Evolutionary conservation across 2,329 filamentous ascomycete species (phyloP).

Genomic region (Magnaporthiopsis incrustans): DNA sequence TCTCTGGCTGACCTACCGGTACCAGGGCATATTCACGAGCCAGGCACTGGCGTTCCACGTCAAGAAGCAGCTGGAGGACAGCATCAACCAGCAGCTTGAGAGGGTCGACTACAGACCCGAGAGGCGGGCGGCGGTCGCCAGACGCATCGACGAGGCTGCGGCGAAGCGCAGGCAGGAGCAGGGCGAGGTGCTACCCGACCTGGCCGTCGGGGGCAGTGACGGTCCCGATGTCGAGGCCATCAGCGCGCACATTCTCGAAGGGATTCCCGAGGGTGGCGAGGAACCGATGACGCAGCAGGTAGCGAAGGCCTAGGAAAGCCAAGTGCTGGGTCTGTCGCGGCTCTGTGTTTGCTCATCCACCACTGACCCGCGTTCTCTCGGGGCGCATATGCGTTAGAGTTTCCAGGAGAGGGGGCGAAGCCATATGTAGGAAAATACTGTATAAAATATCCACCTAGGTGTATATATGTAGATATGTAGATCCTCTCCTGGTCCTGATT

Average conservation of each 20-base stretch:
- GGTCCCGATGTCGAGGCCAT: neutral
- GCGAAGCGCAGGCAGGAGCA: slow-evolving; percentile 12
- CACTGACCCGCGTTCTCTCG: neutral
- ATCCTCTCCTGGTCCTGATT: no score
- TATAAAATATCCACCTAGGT: neutral
- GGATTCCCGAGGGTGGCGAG: neutral
- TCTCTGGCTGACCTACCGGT: slow-evolving; percentile 88
- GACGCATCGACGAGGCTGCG: slow-evolving; percentile 14
- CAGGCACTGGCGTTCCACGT: slow-evolving; percentile 70
- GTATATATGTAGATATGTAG: no score
- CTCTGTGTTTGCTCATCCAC: neutral
- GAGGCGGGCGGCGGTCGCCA: slow-evolving; percentile 23
- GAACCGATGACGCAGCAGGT: neutral
- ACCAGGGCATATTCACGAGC: slow-evolving; percentile 69
- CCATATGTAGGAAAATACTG: neutral
- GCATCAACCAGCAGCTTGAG: slow-evolving; percentile 57
- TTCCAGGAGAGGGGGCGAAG: neutral
- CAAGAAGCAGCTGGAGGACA: slow-evolving; percentile 68
- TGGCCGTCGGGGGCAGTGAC: neutral
- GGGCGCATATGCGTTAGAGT: neutral
- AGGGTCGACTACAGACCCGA: slow-evolving; percentile 42
- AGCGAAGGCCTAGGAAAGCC: neutral
- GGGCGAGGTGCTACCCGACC: slow-evolving; percentile 14
- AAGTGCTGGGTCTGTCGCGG: neutral
- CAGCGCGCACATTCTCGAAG: neutral